Conservation (phyloP, 352 stramenopile species). For the Globisporangium ultimum region DNA sequence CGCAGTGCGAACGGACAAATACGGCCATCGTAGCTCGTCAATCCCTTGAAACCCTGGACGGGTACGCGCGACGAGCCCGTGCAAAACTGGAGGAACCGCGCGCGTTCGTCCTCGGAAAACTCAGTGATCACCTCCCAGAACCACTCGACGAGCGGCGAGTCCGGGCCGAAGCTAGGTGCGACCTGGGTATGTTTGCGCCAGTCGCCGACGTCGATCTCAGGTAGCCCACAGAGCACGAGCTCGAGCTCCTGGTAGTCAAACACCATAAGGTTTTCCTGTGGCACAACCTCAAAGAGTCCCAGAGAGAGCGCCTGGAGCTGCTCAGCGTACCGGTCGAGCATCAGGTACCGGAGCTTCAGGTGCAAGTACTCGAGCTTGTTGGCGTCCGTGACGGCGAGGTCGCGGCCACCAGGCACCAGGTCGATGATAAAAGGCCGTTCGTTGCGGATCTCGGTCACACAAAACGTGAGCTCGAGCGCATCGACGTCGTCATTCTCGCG, state of each 20-base stretch:
- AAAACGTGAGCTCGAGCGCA: slow-evolving; percentile 68
- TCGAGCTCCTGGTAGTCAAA: slow-evolving; percentile 99
- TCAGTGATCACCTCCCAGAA: slow-evolving; percentile 71
- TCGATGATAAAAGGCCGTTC: slow-evolving; percentile 63
- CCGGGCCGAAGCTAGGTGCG: slow-evolving; percentile 37
- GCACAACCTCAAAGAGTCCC: slow-evolving; percentile 97
- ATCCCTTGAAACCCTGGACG: slow-evolving; percentile 78
- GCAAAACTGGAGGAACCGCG: slow-evolving; percentile 81
- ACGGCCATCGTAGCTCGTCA: slow-evolving; percentile 82
- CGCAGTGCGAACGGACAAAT: slow-evolving; percentile 75
- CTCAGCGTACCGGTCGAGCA: slow-evolving; percentile 90
- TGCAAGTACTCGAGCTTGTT: slow-evolving; percentile 96
- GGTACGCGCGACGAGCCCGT: slow-evolving; percentile 83
- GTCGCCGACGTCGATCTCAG: slow-evolving; percentile 87
- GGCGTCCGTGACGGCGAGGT: slow-evolving; percentile 90
- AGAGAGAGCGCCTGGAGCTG: slow-evolving; percentile 88
- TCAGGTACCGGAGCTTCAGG: slow-evolving; percentile 93
- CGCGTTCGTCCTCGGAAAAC: slow-evolving; percentile 71
- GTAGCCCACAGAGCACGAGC: slow-evolving; percentile 77
- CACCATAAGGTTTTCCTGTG: slow-evolving; percentile 93
- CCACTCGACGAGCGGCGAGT: slow-evolving; percentile 51
- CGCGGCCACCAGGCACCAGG: slow-evolving; percentile 44
- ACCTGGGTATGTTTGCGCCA: slow-evolving; percentile 82
- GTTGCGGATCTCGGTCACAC: slow-evolving; percentile 61
- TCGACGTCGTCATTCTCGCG: slow-evolving; percentile 67